phyloP scores from a whole-genome alignment of 148 eudicot genomes.

The Diospyros lotus region DNA sequence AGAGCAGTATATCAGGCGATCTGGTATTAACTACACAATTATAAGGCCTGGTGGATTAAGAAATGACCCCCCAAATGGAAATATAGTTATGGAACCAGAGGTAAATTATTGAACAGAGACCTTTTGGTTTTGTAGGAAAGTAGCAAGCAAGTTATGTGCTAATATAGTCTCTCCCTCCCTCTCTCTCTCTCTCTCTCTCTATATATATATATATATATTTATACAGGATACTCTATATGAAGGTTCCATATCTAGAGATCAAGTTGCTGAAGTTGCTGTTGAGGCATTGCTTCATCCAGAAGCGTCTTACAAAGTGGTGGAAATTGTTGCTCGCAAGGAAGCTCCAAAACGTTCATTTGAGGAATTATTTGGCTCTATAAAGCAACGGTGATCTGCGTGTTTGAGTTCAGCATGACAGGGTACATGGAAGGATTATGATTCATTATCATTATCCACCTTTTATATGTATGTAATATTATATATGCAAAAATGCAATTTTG shows the following conservation, averaged over 20 bases:
- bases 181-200: constrained; percentile 7
- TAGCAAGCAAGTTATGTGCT: neutral
- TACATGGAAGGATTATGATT: neutral
- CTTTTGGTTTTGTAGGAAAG: neutral
- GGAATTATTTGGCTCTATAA: constrained; percentile 63
- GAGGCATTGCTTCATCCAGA: constrained; percentile 74
- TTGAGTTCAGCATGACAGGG: neutral
- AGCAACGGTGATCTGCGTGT: constrained; percentile 36
- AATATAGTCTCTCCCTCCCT: neutral
- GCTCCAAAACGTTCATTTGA: constrained; percentile 70
- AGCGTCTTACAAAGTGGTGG: constrained; percentile 84
- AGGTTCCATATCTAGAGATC: constrained; percentile 89
- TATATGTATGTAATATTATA: neutral
- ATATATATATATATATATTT: neutral
- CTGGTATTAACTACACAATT: constrained; percentile 88
- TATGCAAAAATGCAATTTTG: neutral
- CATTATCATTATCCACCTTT: neutral
- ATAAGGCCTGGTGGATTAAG: constrained; percentile 89
- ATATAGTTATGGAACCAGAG: constrained; percentile 90
- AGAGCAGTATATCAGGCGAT: constrained; percentile 67
- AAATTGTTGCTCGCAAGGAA: constrained; percentile 77
- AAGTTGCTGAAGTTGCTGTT: constrained; percentile 90
- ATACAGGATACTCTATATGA: constrained; percentile 67
- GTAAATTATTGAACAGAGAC: constrained; percentile 20
- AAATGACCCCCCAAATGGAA: constrained; percentile 90